phyloP scores from a whole-genome alignment of 441 rosid species.

The Pelargonium citronellum region DNA sequence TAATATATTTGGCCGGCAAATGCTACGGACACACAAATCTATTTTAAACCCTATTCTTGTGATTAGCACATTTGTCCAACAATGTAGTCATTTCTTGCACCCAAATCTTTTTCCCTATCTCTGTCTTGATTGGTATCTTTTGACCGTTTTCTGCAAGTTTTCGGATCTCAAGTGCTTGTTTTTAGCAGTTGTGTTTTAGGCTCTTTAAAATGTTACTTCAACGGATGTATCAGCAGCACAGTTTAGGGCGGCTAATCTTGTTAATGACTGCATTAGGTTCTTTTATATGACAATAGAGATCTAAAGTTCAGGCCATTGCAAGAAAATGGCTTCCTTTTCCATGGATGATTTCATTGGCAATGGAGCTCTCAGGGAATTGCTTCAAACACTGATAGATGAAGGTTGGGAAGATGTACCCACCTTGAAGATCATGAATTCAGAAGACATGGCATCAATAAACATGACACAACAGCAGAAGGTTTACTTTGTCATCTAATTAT shows the following conservation, averaged over 20 bases:
- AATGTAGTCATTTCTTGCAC: not conserved
- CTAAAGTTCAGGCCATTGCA: slow-evolving; percentile 12
- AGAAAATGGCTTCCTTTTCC: slow-evolving; percentile 53
- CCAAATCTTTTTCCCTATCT: not conserved
- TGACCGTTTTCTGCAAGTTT: slow-evolving; percentile 15
- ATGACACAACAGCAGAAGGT: slow-evolving; percentile 64
- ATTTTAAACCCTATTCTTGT: not conserved
- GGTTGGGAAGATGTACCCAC: slow-evolving; percentile 79
- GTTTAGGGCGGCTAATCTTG: not conserved
- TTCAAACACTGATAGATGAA: slow-evolving; percentile 52
- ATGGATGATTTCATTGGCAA: slow-evolving; percentile 57
- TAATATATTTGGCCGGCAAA: not conserved
- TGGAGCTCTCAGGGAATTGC: slow-evolving; percentile 43
- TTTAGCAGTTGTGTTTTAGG: slow-evolving; percentile 15
- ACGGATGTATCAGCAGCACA: not conserved
- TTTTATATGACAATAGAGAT: slow-evolving; percentile 10
- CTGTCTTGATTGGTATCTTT: slow-evolving; percentile 10
- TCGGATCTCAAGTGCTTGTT: not conserved
- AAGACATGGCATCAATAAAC: slow-evolving; percentile 46
- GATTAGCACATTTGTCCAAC: not conserved
- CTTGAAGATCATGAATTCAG: slow-evolving; percentile 54
- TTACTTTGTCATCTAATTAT: slow-evolving; percentile 16
- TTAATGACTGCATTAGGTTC: not conserved
- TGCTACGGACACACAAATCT: not conserved
- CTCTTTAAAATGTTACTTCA: not conserved